These are phyloP conservation scores for Phoenix dactylifera DNA, from an alignment of 176 grass and related monocot species.

Conservation along the genomic window DNA sequence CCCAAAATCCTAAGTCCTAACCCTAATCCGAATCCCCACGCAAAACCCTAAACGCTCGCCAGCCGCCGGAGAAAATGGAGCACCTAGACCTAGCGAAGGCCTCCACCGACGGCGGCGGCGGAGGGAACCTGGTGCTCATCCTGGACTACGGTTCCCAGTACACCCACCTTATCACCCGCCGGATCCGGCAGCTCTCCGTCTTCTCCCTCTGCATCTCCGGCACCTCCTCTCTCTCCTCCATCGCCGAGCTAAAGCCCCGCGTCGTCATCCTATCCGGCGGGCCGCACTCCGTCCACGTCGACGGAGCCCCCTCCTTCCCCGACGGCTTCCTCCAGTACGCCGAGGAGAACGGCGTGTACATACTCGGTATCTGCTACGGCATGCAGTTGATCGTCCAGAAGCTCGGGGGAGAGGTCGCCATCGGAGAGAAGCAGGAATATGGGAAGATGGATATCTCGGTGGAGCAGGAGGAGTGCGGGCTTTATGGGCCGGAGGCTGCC, in stretches of 20 bases:
- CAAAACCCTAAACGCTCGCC: no score
- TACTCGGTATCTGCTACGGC: conserved; percentile 83
- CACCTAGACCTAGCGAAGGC: no score
- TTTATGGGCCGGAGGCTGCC: conserved; percentile 23
- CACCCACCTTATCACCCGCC: conserved; percentile 13
- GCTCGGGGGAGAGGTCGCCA: conserved; percentile 42
- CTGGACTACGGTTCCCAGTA: conserved; percentile 18
- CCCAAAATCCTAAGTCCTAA: no score
- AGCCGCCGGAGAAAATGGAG: no score
- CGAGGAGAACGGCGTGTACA: conserved; percentile 32
- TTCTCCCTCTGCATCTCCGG: conserved; percentile 8
- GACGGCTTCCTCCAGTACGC: conserved; percentile 49
- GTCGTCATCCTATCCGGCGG: conserved; percentile 58
- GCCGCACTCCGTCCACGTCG: conserved; percentile 56
- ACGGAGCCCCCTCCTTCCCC: conserved; percentile 39
- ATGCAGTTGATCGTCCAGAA: conserved; percentile 92
- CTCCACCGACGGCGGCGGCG: not conserved
- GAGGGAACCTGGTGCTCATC: conserved; percentile 10
- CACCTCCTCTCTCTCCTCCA: not conserved
- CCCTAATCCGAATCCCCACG: no score
- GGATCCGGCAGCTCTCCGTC: conserved; percentile 9
- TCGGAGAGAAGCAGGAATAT: conserved; percentile 65
- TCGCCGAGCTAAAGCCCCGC: conserved; percentile 24
- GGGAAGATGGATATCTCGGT: conserved; percentile 72
- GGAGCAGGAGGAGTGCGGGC: conserved; percentile 12